These are phyloP conservation scores for Scedosporium boydii DNA, from an alignment of 2,329 filamentous ascomycete genomes.

Conservation along the genomic window DNA sequence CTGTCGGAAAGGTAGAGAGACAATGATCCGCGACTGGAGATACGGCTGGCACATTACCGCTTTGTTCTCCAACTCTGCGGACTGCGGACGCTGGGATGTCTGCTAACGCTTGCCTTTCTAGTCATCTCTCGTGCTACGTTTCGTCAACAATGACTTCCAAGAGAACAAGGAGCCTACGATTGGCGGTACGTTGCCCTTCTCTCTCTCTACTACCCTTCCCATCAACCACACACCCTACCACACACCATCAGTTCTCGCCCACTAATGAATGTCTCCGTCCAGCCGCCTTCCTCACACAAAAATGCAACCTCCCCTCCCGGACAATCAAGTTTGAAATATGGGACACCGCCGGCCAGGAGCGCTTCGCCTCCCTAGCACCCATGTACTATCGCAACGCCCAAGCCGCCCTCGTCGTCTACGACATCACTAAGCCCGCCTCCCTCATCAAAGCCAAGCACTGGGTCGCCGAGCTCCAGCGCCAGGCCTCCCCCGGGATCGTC, in stretches of 20 bases:
- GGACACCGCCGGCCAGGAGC: slow-evolving; percentile 97
- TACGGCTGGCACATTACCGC: no score
- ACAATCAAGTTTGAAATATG: slow-evolving; percentile 95
- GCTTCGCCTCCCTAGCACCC: slow-evolving; percentile 89
- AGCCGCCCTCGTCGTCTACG: slow-evolving; percentile 95
- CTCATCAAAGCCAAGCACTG: slow-evolving; percentile 97
- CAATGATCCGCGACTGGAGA: no score
- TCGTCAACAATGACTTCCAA: slow-evolving; percentile 99
- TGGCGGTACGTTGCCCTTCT: slow-evolving; percentile 56
- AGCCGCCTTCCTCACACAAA: slow-evolving; percentile 98
- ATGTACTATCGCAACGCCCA: slow-evolving; percentile 99
- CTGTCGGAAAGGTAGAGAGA: slow-evolving; percentile 78
- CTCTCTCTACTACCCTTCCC: not conserved
- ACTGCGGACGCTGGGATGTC: no score
- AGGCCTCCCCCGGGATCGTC: slow-evolving; percentile 91
- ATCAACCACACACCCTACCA: not conserved
- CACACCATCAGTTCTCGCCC: not conserved
- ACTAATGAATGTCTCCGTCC: not conserved
- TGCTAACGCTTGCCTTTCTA: slow-evolving; percentile 26
- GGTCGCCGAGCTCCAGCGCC: slow-evolving; percentile 94
- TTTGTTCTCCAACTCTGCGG: no score
- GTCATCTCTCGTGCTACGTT: slow-evolving; percentile 95
- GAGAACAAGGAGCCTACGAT: slow-evolving; percentile 99
- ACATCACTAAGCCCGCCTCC: slow-evolving; percentile 92
- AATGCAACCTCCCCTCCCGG: slow-evolving; percentile 88